Base-by-base conservation (phyloP, 805 yeast genomes). In the Candida coquimbonensis region DNA sequence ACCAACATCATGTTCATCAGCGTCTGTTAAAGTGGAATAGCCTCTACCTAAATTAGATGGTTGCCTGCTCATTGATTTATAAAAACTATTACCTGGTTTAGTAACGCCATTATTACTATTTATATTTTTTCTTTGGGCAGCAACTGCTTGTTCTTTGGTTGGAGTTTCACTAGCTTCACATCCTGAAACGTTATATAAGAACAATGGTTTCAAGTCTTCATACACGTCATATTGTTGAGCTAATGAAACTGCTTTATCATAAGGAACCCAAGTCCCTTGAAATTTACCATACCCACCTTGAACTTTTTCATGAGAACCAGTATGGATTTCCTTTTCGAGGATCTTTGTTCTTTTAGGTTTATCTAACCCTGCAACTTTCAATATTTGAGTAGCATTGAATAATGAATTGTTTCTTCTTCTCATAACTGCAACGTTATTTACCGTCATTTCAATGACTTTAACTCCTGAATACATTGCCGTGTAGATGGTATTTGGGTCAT, bases 191-290 rank as follows among this genome's bases (percentile, higher is more conserved):
- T 74, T 76, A 58, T 66, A 73, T 37, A 68, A 45, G 33, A 90
- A 81, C 32, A 90, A 66, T 0, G 91, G 87, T 42, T 70, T 68
- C 45, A 91, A 68, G 9, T 75, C 73, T 2, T 77, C 84, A 51
- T 74, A 72, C 6, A 86, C 93, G 3, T 75, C 80, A 51, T 76
- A 74, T 40, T 70, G 72, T 38, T 71, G 68, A 3, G 80, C 79
- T 49, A 83, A 67, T 40, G 77, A 68, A 34, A 70, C 73, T 4
- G 91, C 93, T 53, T 79, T 78, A 13, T 73, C 75, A 39, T 84
- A 65, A 0, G 93, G 91, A 27, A 86, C 81, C 93, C 93, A 86
- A 3, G 95, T 84, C 8, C 95, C 95, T 65, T 86, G 93, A 57
- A 83, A 85, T 46, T 87, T 69, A 9, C 93, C 93, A 62, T 83